These are phyloP conservation scores for Karstenula rhodostoma DNA, from an alignment of 2,329 filamentous ascomycete genomes.

Conservation along the genomic window DNA sequence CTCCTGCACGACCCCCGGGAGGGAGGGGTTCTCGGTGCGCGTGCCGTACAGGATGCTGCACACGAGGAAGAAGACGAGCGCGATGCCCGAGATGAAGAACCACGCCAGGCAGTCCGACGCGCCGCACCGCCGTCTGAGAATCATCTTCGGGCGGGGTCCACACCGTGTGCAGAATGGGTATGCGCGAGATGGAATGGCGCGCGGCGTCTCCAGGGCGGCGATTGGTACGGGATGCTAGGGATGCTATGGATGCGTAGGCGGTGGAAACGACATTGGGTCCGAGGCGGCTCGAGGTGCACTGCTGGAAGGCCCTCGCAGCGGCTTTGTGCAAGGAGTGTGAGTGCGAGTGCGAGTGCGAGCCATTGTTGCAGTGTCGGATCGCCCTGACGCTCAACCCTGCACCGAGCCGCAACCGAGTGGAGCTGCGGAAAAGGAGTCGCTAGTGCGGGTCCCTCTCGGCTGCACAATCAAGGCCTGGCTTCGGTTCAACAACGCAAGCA, in stretches of 20 bases:
- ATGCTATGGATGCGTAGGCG: not conserved
- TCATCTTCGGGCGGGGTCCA: slow-evolving; percentile 27
- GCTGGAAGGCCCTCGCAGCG: slow-evolving; percentile 2
- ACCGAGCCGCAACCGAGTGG: slow-evolving; percentile 2
- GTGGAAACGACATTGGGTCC: not conserved
- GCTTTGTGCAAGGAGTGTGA: not conserved
- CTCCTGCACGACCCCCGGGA: slow-evolving; percentile 42
- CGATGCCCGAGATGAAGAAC: slow-evolving; percentile 39
- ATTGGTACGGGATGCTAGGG: not conserved
- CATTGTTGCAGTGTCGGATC: not conserved
- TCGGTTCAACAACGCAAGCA: not conserved
- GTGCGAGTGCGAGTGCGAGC: not conserved
- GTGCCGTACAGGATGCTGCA: slow-evolving; percentile 46
- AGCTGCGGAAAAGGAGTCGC: slow-evolving; percentile 12
- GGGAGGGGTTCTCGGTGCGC: slow-evolving; percentile 36
- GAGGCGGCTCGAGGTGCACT: not conserved
- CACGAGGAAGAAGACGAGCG: slow-evolving; percentile 40
- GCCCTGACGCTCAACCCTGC: not conserved
- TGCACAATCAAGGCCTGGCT: not conserved
- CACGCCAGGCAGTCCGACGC: slow-evolving; percentile 35
- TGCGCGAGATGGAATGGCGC: not conserved
- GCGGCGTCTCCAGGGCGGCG: not conserved
- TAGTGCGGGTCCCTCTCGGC: not conserved
- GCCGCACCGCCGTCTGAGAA: slow-evolving; percentile 39
- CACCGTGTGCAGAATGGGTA: slow-evolving; percentile 8